Evolutionary conservation across 495 filamentous ascomycete species (phyloP), one percentile per base, ranked within the genome.

Genomic region (Lichenothelia convexa): DNA sequence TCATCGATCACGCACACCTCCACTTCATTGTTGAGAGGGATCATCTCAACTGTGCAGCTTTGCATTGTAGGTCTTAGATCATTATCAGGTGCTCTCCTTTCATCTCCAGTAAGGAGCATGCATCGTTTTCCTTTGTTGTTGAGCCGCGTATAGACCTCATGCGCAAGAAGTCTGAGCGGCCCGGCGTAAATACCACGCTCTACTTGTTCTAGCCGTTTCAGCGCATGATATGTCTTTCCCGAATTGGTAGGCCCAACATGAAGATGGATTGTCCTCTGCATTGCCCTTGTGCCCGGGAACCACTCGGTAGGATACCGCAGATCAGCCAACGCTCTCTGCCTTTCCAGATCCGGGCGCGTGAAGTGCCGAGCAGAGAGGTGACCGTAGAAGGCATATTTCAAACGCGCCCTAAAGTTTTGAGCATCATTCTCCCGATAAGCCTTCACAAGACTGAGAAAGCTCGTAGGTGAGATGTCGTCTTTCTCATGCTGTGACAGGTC

Each of bases 211-310:
- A 99, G 69, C n/a, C 78, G 68, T 56, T 93, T 75, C 35, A 99
- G 56, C 3, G 91, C 91, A 52, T 84, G 77, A 55, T 95, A 95
- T 2, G 91, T 99, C 59, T 99, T 99, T 38, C 91, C 91, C 4
- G 86, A 94, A 57, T 99, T 99, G 2, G 91, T 99, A 0, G 91
- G 91, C 1, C 91, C 91, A 31, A 99, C 85, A 50, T 99, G 91
- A 6, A 99, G 60, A 62, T 94, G 80, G 38, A 94, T 67, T 2
- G 71, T 87, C 23, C 91, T 67, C 50, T 86, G 76, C 38, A 85
- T 58, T 15, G 70, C 60, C 33, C 91, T 70, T 16, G 91, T 80
- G 4, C 61, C 67, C 2, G 85, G 84, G 51, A 76, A 99, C 89
- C 85, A 94, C 49, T 94, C 89, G 34, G 71, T 65, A 0, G 91